phyloP scores from a whole-genome alignment of 352 stramenopile species.

The Phytophthora idaei region DNA sequence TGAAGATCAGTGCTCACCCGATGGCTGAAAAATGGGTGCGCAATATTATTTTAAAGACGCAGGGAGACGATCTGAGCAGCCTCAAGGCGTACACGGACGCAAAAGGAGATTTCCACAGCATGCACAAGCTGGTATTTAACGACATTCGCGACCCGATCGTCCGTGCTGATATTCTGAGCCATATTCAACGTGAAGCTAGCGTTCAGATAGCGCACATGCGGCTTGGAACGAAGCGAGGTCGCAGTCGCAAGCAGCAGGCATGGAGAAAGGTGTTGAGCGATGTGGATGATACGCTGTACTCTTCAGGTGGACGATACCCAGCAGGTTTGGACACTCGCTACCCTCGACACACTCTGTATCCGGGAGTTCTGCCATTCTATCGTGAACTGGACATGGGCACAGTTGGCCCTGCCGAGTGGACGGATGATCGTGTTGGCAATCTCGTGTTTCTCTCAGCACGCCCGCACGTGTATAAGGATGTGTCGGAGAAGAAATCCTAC shows the following conservation, averaged over 20 bases:
- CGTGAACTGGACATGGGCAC: conserved; percentile 96
- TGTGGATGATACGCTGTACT: conserved; percentile 98
- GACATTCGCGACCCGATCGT: conserved; percentile 90
- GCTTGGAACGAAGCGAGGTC: conserved; percentile 86
- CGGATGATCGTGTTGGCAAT: conserved; percentile 92
- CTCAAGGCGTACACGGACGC: conserved; percentile 96
- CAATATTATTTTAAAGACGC: conserved; percentile 97
- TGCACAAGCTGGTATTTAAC: conserved; percentile 98
- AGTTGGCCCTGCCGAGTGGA: conserved; percentile 89
- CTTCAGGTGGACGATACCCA: conserved; percentile 94
- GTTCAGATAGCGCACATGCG: conserved; percentile 94
- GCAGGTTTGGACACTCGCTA: conserved; percentile 95
- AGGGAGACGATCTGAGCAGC: conserved; percentile 95
- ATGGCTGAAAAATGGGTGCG: conserved; percentile 95
- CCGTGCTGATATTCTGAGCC: conserved; percentile 94
- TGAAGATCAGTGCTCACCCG: conserved; percentile 95
- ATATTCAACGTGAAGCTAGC: conserved; percentile 94
- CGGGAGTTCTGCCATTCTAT: conserved; percentile 97
- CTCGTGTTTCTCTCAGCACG: conserved; percentile 98
- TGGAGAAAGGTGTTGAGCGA: conserved; percentile 99
- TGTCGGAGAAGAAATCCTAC: conserved; percentile 98
- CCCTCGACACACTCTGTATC: conserved; percentile 94
- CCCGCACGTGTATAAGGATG: conserved; percentile 99
- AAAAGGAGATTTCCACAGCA: conserved; percentile 96
- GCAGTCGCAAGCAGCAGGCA: conserved; percentile 77